phyloP scores from a whole-genome alignment of 2,329 filamentous ascomycete genomes.

The Calonectria hongkongensis region DNA sequence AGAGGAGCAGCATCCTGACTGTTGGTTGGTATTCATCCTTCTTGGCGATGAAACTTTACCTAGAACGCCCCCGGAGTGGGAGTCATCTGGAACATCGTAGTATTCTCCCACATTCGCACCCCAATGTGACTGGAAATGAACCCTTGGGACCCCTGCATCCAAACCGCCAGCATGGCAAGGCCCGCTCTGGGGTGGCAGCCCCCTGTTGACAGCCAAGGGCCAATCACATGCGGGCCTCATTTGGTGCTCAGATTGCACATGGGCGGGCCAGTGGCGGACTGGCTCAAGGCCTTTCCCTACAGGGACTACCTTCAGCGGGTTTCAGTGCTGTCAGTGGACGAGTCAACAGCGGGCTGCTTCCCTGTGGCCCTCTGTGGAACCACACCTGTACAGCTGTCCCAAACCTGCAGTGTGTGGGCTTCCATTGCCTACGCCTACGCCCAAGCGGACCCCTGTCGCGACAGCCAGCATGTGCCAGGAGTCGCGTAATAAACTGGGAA shows the following conservation, averaged over 20 bases:
- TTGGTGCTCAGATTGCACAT: slow-evolving; percentile 34
- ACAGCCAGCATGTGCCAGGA: slow-evolving; percentile 46
- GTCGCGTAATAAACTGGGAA: slow-evolving; percentile 54
- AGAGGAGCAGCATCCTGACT: not conserved
- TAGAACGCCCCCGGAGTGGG: slow-evolving; percentile 25
- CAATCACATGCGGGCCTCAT: slow-evolving; percentile 40
- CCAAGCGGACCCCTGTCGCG: slow-evolving; percentile 57
- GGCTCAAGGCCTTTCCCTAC: slow-evolving; percentile 31
- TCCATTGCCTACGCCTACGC: slow-evolving; percentile 48
- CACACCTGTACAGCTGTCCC: slow-evolving; percentile 33
- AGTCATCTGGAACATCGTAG: slow-evolving; percentile 35
- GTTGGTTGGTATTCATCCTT: slow-evolving; percentile 17
- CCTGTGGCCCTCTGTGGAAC: slow-evolving; percentile 31
- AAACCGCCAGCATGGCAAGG: slow-evolving; percentile 48
- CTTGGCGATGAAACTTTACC: slow-evolving; percentile 23
- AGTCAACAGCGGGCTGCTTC: slow-evolving; percentile 28
- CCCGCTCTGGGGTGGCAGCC: slow-evolving; percentile 40
- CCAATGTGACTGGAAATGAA: slow-evolving; percentile 36
- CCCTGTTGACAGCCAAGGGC: slow-evolving; percentile 37
- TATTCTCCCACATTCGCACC: slow-evolving; percentile 34
- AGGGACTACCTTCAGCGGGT: slow-evolving; percentile 38
- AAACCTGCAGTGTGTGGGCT: slow-evolving; percentile 31
- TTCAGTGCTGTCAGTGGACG: slow-evolving; percentile 33
- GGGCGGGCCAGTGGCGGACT: slow-evolving; percentile 27
- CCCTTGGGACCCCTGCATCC: slow-evolving; percentile 43